Base-by-base conservation (phyloP, 2,329 filamentous ascomycete species). In the Teratosphaeria zuluensis region DNA sequence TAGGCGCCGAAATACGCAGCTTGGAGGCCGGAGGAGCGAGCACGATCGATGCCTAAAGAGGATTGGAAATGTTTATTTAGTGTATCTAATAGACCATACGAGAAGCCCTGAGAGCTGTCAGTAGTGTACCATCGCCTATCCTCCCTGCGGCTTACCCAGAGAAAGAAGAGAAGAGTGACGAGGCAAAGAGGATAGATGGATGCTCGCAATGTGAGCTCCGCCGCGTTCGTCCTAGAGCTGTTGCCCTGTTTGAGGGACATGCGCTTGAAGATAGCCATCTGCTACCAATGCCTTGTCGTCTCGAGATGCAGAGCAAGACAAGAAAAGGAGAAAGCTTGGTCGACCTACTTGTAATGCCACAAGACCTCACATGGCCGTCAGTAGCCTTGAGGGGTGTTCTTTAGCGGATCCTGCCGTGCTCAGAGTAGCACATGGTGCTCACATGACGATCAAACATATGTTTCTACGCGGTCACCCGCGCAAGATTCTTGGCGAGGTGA, bases 101-200 rank as follows among this genome's bases (percentile, higher is more conserved):
- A 76, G 69, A 82, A 83, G 30, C 81, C 75, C 75, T 76, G 56
- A 3, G 21, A 5, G 21, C 24, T 48, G 42, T 48, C 42, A 48
- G 42, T 21, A 7, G 19, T 19, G 42, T 16, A 51, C 21, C 16
- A 9, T 1, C 38, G 42, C 11, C 6, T 31, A 19, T 30, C 8
- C 11, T 4, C 8, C 5, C 1, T 28, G 33, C 30, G 30, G n/a
- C 70, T 51, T 69, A 77, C 81, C 83, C 83, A 85, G 24, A 87
- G 77, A 69, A 86, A 85, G 74, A 86, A 86, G 1, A 86, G 72
- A 54, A 84, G 75, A 0, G 83, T 86, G 56, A 89, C 86, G 4
- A 90, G 78, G 57, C 77, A 76, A 53, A 89, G 78, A 2, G 87
- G 87, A 64, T 81, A 81, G 56, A 90, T 77, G 12, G 86, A 89